Percentiles rank a stretch among this genome's conserved stretches.
Conservation (phyloP, 352 stramenopile genomes). For the Phytophthora brassicae region DNA sequence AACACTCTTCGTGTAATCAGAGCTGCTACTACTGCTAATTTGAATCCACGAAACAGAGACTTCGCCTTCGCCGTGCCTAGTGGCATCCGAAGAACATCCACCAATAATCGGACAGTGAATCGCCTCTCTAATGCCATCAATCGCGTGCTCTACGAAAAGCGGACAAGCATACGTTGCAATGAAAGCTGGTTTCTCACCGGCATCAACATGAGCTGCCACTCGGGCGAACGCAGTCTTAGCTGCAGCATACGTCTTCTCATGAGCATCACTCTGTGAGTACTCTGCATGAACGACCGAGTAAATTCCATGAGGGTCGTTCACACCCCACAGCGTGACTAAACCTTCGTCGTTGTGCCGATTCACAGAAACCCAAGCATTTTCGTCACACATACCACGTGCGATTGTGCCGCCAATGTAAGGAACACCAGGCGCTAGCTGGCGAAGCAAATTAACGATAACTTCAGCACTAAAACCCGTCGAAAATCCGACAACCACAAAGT, state of each 20-base stretch:
- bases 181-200: constrained; percentile 75
- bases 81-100: constrained; percentile 80
- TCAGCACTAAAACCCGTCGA: constrained; percentile 82
- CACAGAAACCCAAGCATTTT: constrained; percentile 87
- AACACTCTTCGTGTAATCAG: constrained; percentile 78
- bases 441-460: constrained; percentile 68
- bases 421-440: constrained; percentile 74
- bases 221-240: constrained; percentile 65
- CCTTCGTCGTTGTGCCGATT: constrained; percentile 86
- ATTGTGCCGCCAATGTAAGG: constrained; percentile 87
- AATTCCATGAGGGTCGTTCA: constrained; percentile 81
- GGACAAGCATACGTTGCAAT: constrained; percentile 80
- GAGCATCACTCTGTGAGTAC: constrained; percentile 79
- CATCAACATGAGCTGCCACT: constrained; percentile 56
- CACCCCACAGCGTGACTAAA: constrained; percentile 81
- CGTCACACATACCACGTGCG: constrained; percentile 82
- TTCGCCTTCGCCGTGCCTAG: constrained; percentile 67
- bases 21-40: constrained; percentile 84
- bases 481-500: constrained; percentile 87
- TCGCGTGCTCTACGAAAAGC: constrained; percentile 79
- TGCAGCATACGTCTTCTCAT: constrained; percentile 76
- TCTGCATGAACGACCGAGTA: constrained; percentile 82
- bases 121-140: constrained; percentile 80
- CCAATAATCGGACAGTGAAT: constrained; percentile 82
- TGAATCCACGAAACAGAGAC: constrained; percentile 83